Conservation (phyloP, 2,329 filamentous ascomycete species). For the Claviceps monticola region DNA sequence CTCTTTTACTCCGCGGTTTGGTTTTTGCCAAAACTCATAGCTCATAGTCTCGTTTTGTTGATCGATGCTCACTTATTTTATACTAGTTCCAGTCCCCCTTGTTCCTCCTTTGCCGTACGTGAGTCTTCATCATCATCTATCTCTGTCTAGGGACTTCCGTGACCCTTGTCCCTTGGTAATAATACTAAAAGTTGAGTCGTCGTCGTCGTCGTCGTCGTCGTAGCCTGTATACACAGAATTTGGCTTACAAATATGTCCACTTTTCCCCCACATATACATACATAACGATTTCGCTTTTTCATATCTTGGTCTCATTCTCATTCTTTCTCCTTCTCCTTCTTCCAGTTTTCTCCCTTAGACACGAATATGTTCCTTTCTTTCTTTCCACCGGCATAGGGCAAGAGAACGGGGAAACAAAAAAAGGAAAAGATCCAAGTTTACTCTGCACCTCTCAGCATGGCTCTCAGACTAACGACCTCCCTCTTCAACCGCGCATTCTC, state of each 20-base stretch:
- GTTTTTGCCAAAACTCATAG: not conserved
- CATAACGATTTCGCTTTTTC: not conserved
- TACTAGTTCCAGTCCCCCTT: not conserved
- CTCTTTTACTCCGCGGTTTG: not conserved
- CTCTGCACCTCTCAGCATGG: slow-evolving; percentile 34
- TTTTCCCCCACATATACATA: not conserved
- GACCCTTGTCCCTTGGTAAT: no score
- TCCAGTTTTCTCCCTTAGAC: no score
- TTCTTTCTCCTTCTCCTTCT: no score
- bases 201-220: not conserved
- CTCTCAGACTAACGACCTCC: slow-evolving; percentile 60
- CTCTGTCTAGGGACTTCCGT: no score
- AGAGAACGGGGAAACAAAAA: not conserved
- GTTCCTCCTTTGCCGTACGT: not conserved
- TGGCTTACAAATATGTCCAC: not conserved
- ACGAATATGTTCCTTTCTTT: no score
- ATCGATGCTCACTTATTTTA: not conserved
- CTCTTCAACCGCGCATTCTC: slow-evolving; percentile 75
- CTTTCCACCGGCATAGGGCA: no score
- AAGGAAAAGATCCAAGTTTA: slow-evolving; percentile 9
- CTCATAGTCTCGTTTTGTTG: not conserved
- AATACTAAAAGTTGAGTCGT: no score
- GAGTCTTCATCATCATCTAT: no score
- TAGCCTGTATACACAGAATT: slow-evolving; percentile 2
- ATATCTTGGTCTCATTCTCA: not conserved